Evolutionary conservation across 345 rosid species (phyloP).

Genomic region (Cardamine resedifolia): DNA sequence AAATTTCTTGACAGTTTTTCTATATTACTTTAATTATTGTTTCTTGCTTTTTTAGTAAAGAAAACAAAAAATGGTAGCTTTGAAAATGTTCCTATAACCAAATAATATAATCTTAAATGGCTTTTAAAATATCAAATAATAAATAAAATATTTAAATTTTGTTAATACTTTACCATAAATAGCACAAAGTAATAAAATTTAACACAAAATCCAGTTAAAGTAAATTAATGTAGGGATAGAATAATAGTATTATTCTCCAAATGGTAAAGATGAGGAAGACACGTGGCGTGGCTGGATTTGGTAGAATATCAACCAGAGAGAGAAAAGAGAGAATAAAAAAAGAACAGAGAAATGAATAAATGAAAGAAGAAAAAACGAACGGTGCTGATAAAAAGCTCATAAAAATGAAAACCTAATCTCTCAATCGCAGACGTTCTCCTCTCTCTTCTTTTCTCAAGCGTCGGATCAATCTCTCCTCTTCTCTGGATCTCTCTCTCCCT

Average conservation of each 20-base stretch:
- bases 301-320: constrained; percentile 17
- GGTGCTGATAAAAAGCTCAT: constrained; percentile 56
- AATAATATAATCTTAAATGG: neutral
- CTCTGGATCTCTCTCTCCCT: constrained; percentile 34
- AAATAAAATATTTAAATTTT: too few species aligned
- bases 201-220: too few species aligned
- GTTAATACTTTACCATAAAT: neutral
- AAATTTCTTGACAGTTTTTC: neutral
- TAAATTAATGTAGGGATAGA: too few species aligned
- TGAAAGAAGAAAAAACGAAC: constrained; percentile 49
- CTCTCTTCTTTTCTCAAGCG: constrained; percentile 78
- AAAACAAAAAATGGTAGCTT: neutral
- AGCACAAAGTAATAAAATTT: neutral
- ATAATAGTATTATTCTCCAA: neutral
- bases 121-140: neutral
- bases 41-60: neutral
- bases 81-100: neutral
- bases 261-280: constrained; percentile 6
- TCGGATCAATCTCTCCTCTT: constrained; percentile 64
- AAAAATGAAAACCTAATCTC: constrained; percentile 36
- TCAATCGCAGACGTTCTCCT: constrained; percentile 64
- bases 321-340: neutral
- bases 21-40: neutral
- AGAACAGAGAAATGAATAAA: neutral
- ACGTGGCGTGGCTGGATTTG: constrained; percentile 27